These are phyloP conservation scores for Dryadomyces quercivorus DNA, from an alignment of 2,329 filamentous ascomycete species.

Conservation along the genomic window DNA sequence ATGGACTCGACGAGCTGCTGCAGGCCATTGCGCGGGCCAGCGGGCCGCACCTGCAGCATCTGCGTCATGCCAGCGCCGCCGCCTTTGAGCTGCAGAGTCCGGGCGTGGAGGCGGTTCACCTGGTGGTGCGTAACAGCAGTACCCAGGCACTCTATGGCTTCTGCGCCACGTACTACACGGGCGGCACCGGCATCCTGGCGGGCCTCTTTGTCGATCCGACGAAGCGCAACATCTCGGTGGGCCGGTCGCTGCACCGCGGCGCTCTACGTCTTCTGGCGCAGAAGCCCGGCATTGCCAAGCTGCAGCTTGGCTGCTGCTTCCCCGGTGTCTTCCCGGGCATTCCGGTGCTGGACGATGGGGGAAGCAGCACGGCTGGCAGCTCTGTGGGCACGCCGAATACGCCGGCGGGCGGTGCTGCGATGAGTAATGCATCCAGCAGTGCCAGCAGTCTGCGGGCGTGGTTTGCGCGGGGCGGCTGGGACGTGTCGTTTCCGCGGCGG, in stretches of 20 bases:
- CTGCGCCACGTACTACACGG: conserved; percentile 75
- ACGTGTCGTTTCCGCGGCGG: conserved; percentile 47
- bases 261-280: conserved; percentile 65
- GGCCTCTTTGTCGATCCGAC: conserved; percentile 81
- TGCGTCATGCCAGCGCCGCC: conserved; percentile 56
- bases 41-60: conserved; percentile 54
- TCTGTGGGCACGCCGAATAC: conserved; percentile 5
- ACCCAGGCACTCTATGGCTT: conserved; percentile 87
- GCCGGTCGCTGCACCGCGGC: conserved; percentile 75
- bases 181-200: conserved; percentile 65
- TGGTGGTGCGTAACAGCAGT: conserved; percentile 87
- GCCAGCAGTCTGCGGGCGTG: conserved; percentile 46
- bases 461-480: conserved; percentile 85
- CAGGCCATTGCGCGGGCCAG: conserved; percentile 55
- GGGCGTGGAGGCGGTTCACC: conserved; percentile 64
- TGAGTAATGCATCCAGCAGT: background rate
- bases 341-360: conserved; percentile 42
- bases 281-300: conserved; percentile 58
- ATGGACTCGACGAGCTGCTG: conserved; percentile 64
- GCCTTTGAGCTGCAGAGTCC: conserved; percentile 65
- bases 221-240: conserved; percentile 80
- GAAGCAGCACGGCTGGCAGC: conserved; percentile 5
- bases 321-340: conserved; percentile 83
- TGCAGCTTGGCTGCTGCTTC: conserved; percentile 71
- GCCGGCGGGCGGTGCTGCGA: conserved; percentile 8